These are phyloP conservation scores for Pseudonitzschia multiseries DNA, from an alignment of 108 stramenopile genomes.

Conservation along the genomic window DNA sequence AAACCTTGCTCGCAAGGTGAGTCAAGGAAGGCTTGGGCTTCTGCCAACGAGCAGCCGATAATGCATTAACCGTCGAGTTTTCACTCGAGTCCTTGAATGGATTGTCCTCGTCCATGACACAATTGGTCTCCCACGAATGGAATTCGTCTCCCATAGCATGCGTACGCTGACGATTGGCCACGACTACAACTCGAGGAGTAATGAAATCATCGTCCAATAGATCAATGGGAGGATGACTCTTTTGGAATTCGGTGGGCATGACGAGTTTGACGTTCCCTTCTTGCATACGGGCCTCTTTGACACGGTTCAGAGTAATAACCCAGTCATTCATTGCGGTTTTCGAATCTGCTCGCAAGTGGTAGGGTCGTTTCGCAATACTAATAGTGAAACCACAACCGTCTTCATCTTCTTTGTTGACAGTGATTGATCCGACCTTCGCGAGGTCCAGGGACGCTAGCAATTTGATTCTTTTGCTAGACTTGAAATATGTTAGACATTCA, in stretches of 20 bases:
- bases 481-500: conserved; percentile 95
- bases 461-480: conserved; percentile 89
- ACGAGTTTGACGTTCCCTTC: conserved; percentile 77
- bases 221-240: conserved; percentile 29
- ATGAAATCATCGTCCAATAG: conserved; percentile 29
- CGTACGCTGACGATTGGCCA: conserved; percentile 55
- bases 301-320: conserved; percentile 84
- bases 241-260: conserved; percentile 24
- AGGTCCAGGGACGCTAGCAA: conserved; percentile 84
- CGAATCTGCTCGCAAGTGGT: conserved; percentile 74
- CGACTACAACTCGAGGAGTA: conserved; percentile 55
- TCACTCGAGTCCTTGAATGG: background rate
- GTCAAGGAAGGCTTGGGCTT: conserved; percentile 44
- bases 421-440: conserved; percentile 80
- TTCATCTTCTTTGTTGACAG: conserved; percentile 60
- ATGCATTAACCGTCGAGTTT: conserved; percentile 1
- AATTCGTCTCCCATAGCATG: conserved; percentile 49
- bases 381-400: conserved; percentile 72
- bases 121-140: conserved; percentile 31
- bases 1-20: conserved; percentile 36
- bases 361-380: conserved; percentile 72
- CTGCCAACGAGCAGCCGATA: conserved; percentile 50
- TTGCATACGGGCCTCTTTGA: conserved; percentile 78
- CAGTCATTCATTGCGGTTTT: conserved; percentile 78
- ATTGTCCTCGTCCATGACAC: conserved; percentile 14